Conservation (phyloP, 2,329 filamentous ascomycete genomes). For the Aspergillus fumigatus region DNA sequence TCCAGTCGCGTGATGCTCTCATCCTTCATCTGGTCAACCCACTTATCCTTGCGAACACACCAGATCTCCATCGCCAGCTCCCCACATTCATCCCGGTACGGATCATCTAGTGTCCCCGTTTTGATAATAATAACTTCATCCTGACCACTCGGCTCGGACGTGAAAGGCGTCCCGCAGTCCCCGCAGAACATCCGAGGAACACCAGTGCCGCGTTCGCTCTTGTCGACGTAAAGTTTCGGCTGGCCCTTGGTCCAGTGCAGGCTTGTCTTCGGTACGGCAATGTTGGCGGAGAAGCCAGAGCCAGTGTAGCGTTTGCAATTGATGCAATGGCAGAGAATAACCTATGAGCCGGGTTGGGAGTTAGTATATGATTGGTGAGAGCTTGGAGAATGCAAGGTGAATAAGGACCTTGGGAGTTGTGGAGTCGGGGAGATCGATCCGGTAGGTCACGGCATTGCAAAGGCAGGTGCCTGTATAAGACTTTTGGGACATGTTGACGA, state of each 20-base stretch:
- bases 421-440: slow-evolving; percentile 11
- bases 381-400: not conserved
- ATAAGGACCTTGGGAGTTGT: slow-evolving; percentile 16
- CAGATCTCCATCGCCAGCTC: slow-evolving; percentile 18
- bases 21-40: slow-evolving; percentile 12
- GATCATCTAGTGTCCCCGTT: slow-evolving; percentile 20
- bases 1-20: slow-evolving; percentile 6
- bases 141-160: slow-evolving; percentile 7
- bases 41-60: slow-evolving; percentile 18
- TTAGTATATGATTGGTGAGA: not conserved
- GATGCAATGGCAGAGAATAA: slow-evolving; percentile 22
- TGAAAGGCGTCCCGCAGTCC: slow-evolving; percentile 20
- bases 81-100: slow-evolving; percentile 5
- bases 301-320: slow-evolving; percentile 24
- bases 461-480: slow-evolving; percentile 12
- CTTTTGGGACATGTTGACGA: slow-evolving; percentile 10
- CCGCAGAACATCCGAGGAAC: slow-evolving; percentile 19
- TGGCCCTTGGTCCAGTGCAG: slow-evolving; percentile 15
- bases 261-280: slow-evolving; percentile 11
- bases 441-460: slow-evolving; percentile 11
- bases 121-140: slow-evolving; percentile 13
- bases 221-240: slow-evolving; percentile 17
- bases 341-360: slow-evolving; percentile 1
- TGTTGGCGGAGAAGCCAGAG: slow-evolving; percentile 21
- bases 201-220: slow-evolving; percentile 5